Evolutionary conservation across 2,329 filamentous ascomycete genomes (phyloP), one percentile per base, ranked within the genome.

Genomic region (Exophiala alcalophila): DNA sequence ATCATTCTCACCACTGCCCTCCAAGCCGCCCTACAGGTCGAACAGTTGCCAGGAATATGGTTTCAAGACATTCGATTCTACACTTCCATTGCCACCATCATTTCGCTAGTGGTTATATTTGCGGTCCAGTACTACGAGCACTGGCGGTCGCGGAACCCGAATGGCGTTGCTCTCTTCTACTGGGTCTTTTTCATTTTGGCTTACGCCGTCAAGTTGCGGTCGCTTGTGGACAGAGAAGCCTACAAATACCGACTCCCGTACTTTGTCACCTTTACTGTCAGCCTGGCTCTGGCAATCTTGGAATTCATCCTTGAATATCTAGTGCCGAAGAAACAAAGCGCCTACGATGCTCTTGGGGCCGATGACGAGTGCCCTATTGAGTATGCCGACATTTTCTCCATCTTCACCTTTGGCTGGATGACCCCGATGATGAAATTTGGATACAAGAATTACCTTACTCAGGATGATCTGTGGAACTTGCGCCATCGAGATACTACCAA

Each of bases 391-490:
- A 74, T 97, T 38, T 98, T 98, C 68, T 95, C 91, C 3, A 80
- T 86, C 36, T 75, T 98, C 31, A 95, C 91, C 0, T 98, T 98
- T 65, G 83, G 85, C 40, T 98, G 92, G 92, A 96, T 98, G 91
- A 97, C 92, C 0, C 90, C 92, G 0, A 71, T 98, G 78, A 98
- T 98, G 92, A 89, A 82, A 61, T 84, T 84, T 60, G 92, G 92
- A 1, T 97, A 98, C 71, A 86, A 84, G 60, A 80, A 90, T 46
- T 98, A 81, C 63, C 73, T 98, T 49, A 95, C 89, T 1, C 89
- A 97, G 63, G 87, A 96, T 52, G 91, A 98, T 64, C 75, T 98
- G 16, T 98, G 94, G 94, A 91, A 88, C 48, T 72, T 98, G 44
- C 80, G 89, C 27, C 83, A 81, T 59, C 71, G 77, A 46, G 91